These are phyloP conservation scores for Penicillium longicatenatum DNA, from an alignment of 495 filamentous ascomycete genomes.

Conservation along the genomic window DNA sequence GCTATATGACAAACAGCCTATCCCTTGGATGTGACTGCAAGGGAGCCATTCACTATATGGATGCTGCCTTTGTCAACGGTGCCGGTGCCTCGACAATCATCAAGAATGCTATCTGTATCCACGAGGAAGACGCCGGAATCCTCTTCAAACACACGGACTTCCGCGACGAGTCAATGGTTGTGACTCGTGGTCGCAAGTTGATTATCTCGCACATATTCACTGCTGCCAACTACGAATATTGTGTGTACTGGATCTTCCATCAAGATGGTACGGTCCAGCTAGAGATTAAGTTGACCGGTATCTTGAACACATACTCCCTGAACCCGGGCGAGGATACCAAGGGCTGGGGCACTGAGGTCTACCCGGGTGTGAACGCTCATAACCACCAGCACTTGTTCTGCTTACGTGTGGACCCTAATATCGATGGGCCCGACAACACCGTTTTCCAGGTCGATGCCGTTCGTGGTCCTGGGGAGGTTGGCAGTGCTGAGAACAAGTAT, in stretches of 20 bases:
- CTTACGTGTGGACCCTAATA: slow-evolving; percentile 83
- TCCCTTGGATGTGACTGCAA: slow-evolving; percentile 71
- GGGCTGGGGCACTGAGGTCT: slow-evolving; percentile 93
- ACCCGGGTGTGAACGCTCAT: slow-evolving; percentile 75
- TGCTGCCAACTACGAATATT: slow-evolving; percentile 66
- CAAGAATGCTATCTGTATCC: slow-evolving; percentile 77
- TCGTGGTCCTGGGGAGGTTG: slow-evolving; percentile 61
- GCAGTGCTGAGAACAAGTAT: slow-evolving; percentile 81
- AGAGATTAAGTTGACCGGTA: slow-evolving; percentile 51
- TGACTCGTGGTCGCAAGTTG: slow-evolving; percentile 69
- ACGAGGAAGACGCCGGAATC: slow-evolving; percentile 74
- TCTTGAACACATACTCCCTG: slow-evolving; percentile 72
- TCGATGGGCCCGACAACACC: slow-evolving; percentile 74
- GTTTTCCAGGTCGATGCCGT: slow-evolving; percentile 25
- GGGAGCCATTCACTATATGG: slow-evolving; percentile 75
- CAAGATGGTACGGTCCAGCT: slow-evolving; percentile 52
- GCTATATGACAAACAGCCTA: slow-evolving; percentile 75
- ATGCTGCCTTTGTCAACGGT: slow-evolving; percentile 53
- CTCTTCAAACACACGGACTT: slow-evolving; percentile 85
- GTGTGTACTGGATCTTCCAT: slow-evolving; percentile 54
- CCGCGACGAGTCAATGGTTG: slow-evolving; percentile 66
- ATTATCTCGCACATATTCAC: slow-evolving; percentile 68
- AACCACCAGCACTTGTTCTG: slow-evolving; percentile 98
- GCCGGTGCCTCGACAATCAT: slow-evolving; percentile 61
- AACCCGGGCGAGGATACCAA: slow-evolving; percentile 79